Percentiles rank a stretch among this genome's conserved stretches.
phyloP scores from a whole-genome alignment of 2,329 filamentous ascomycete genomes.

The Claviceps capensis region DNA sequence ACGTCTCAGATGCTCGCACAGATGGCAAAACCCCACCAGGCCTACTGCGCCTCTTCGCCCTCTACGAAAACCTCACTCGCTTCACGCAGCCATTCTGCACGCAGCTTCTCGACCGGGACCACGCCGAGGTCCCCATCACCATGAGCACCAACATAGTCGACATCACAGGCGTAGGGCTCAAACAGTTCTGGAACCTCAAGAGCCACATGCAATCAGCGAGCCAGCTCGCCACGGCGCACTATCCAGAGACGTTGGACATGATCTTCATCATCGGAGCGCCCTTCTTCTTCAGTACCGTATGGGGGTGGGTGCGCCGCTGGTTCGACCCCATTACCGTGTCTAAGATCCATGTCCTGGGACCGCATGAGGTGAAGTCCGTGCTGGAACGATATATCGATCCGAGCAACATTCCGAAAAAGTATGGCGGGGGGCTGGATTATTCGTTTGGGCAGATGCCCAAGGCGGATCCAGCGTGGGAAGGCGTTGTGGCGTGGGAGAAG shows the following conservation, averaged over 20 bases:
- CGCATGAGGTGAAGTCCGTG: conserved; percentile 60
- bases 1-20: conserved; percentile 46
- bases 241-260: conserved; percentile 72
- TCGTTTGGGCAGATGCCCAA: conserved; percentile 61
- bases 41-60: conserved; percentile 73
- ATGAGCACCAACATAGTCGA: conserved; percentile 93
- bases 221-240: conserved; percentile 79
- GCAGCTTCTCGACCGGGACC: conserved; percentile 54
- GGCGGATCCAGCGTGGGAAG: conserved; percentile 49
- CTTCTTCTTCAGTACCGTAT: conserved; percentile 80
- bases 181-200: conserved; percentile 94
- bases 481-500: conserved; percentile 37
- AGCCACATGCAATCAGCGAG: conserved; percentile 87
- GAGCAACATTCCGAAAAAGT: conserved; percentile 74
- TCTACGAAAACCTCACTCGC: conserved; percentile 84
- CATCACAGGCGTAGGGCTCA: conserved; percentile 72
- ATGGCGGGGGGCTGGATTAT: conserved; percentile 78
- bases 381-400: conserved; percentile 71
- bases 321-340: conserved; percentile 88
- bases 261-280: conserved; percentile 74
- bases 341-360: conserved; percentile 83
- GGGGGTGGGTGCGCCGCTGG: conserved; percentile 93
- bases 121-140: conserved; percentile 74
- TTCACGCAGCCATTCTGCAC: conserved; percentile 81
- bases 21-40: conserved; percentile 58